Base-by-base conservation (phyloP, 306 rosid species). In the Vigna mungo region DNA sequence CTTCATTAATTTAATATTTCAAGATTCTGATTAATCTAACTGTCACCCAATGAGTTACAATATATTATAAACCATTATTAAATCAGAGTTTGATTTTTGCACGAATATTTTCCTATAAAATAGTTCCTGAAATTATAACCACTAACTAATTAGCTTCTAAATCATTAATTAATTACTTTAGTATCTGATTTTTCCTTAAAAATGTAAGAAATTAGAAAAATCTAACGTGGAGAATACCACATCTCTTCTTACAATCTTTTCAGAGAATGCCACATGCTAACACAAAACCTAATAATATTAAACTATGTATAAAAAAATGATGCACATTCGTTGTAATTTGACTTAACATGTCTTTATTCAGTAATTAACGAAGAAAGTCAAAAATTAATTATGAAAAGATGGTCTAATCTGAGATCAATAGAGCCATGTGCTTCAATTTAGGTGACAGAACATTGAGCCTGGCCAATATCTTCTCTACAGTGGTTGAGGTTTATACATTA, bases 391-490 rank as follows among this genome's bases (percentile, higher is more conserved):
- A 27, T 9, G 12, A 60, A 60, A 36, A 61, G 12, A 14, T 32
- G 7, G 14, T 32, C 14, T 32, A 30, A 6, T 14, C 20, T 30
- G 14, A 30, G 12, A 11, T 30, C 12, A 60, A 2, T 15, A 30
- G 9, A 60, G 67, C 39, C 67, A 60, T 60, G 67, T 30, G 67
- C 67, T 60, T 16, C 68, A 61, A 15, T 16, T 32, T 61, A 61
- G 46, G 68, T 61, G 46, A 61, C 68, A 61, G 44, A 43, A 61
- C 46, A 32, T 32, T 61, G 23, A 61, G 68, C 20, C 67, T 61
- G 67, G 67, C 44, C 44, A 32, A 1, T 7, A 61, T 61, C 6
- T 14, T 61, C 34, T 61, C 1, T 16, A 7, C 18, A 61, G n/a
- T 12, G 36, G 23, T 34, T 61, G 7, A 16, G 44, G 46, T 61